Percentiles rank a stretch among this genome's conserved stretches.
Conservation (phyloP, 768 basidiomycete species). For the Lyophyllum atratum region DNA sequence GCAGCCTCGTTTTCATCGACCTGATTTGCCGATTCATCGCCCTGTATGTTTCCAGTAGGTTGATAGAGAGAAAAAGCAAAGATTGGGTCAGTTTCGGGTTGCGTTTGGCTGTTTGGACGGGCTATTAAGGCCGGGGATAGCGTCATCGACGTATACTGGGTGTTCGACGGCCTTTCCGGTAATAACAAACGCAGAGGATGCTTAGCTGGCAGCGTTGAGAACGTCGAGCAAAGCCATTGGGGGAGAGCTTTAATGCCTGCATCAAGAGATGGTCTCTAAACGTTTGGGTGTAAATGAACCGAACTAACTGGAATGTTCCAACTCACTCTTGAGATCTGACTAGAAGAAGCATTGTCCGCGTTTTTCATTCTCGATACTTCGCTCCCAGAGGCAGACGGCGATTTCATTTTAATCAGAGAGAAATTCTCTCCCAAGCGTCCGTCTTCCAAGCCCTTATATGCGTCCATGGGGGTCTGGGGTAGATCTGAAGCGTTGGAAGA, state of each 20-base stretch:
- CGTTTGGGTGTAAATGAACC: neutral
- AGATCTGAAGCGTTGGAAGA: slow-evolving; percentile 44
- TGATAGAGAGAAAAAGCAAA: slow-evolving; percentile 21
- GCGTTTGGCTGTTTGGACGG: neutral
- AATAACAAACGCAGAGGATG: slow-evolving; percentile 52
- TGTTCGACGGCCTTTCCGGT: slow-evolving; percentile 16
- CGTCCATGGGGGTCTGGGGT: slow-evolving; percentile 43
- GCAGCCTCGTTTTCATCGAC: neutral
- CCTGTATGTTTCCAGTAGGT: neutral
- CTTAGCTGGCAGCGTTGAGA: slow-evolving; percentile 43
- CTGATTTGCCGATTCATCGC: neutral
- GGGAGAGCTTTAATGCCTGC: slow-evolving; percentile 41
- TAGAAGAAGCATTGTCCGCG: neutral
- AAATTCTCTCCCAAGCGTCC: slow-evolving; percentile 40
- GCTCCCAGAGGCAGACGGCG: neutral
- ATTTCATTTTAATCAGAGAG: slow-evolving; percentile 44
- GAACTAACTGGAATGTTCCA: neutral
- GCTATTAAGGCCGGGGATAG: neutral
- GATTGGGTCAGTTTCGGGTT: slow-evolving; percentile 9
- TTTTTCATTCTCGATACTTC: neutral
- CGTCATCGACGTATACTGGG: neutral
- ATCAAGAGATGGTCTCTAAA: slow-evolving; percentile 17
- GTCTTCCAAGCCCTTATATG: slow-evolving; percentile 33
- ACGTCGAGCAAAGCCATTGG: slow-evolving; percentile 56
- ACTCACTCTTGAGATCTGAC: slow-evolving; percentile 5